Percentiles rank a stretch among this genome's conserved stretches.
phyloP scores from a whole-genome alignment of 2,329 filamentous ascomycete genomes.

The Cladosporium velox region DNA sequence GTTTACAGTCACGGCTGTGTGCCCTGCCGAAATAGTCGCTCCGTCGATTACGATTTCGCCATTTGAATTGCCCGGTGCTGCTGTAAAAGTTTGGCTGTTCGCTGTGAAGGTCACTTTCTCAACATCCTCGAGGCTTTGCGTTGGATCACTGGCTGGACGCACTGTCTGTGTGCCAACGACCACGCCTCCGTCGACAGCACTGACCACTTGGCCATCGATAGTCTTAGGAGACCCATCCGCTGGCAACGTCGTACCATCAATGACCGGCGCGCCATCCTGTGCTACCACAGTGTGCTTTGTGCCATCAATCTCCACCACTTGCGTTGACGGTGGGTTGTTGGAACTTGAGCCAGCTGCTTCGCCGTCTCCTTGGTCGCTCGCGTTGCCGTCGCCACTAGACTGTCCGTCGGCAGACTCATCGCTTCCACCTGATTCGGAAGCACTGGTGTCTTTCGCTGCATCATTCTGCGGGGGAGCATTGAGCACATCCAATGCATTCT shows the following conservation, averaged over 20 bases:
- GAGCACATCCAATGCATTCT: conserved; percentile 5
- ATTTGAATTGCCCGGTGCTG: not conserved
- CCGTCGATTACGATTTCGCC: conserved; percentile 5
- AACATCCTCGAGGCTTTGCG: too few relatives aligned
- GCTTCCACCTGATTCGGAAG: not conserved
- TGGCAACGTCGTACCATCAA: conserved; percentile 8
- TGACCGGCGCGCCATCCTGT: conserved; percentile 53
- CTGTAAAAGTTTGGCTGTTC: conserved; percentile 5
- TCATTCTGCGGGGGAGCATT: not conserved
- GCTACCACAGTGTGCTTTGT: conserved; percentile 36
- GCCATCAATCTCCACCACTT: not conserved
- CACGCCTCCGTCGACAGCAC: not conserved
- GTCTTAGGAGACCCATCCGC: conserved; percentile 1
- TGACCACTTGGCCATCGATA: conserved; percentile 1
- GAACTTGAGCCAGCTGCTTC: not conserved
- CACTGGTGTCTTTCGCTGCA: not conserved
- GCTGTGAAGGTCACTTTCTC: conserved; percentile 7
- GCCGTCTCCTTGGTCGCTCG: too few relatives aligned
- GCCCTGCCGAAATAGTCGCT: conserved; percentile 1
- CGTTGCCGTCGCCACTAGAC: not conserved
- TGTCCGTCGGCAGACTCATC: not conserved
- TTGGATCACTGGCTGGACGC: not conserved
- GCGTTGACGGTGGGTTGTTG: not conserved
- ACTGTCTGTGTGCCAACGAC: conserved; percentile 10
- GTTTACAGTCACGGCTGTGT: not conserved